These are phyloP conservation scores for Hanseniaspora meyeri DNA, from an alignment of 805 yeast species.

Conservation along the genomic window DNA sequence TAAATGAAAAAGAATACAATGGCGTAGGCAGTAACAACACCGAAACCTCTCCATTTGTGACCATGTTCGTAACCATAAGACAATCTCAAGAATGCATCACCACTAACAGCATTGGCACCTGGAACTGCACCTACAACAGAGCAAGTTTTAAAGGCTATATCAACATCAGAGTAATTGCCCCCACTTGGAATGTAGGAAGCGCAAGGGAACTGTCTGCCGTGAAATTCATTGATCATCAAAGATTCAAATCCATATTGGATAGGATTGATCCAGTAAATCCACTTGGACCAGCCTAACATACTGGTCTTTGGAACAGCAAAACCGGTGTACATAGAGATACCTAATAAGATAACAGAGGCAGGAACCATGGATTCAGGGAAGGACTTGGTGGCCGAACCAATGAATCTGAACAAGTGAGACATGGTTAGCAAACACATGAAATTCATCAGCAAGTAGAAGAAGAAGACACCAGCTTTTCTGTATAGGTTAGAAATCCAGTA, in stretches of 20 bases:
- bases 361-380: conserved; percentile 49
- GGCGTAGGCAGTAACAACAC: conserved; percentile 46
- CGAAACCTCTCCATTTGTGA: conserved; percentile 54
- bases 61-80: conserved; percentile 34
- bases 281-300: conserved; percentile 53
- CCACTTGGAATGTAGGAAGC: conserved; percentile 39
- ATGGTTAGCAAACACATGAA: conserved; percentile 36
- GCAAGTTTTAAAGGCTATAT: conserved; percentile 37
- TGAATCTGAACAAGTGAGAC: conserved; percentile 44
- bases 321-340: conserved; percentile 42
- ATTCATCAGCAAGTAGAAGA: conserved; percentile 38
- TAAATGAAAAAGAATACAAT: conserved; percentile 45
- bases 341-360: conserved; percentile 38
- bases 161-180: conserved; percentile 30
- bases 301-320: conserved; percentile 45
- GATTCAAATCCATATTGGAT: conserved; percentile 48
- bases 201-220: conserved; percentile 36
- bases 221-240: conserved; percentile 46
- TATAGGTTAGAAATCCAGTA: conserved; percentile 45
- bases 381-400: conserved; percentile 39
- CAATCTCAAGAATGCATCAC: conserved; percentile 36
- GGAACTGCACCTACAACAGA: conserved; percentile 43
- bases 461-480: conserved; percentile 42
- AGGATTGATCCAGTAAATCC: conserved; percentile 53
- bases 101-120: conserved; percentile 40